phyloP scores from a whole-genome alignment of 78 protist genomes.

The Emiliania huxleyi region DNA sequence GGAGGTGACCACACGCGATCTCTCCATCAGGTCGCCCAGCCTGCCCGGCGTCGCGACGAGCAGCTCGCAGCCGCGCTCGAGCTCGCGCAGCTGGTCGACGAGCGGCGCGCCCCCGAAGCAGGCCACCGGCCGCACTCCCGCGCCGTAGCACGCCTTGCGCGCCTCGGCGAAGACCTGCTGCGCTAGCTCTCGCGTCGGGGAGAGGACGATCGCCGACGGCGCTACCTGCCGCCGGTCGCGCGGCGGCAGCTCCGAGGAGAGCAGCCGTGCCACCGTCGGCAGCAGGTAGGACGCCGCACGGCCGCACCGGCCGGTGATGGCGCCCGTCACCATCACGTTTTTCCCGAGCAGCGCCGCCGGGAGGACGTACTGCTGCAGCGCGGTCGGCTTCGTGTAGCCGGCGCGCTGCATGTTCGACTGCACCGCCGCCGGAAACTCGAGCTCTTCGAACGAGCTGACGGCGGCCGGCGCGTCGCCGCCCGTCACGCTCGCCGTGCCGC shows the following conservation, averaged over 20 bases:
- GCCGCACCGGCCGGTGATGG: conserved; percentile 29
- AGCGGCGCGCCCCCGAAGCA: conserved; percentile 93
- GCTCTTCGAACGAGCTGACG: neutral
- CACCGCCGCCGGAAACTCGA: neutral
- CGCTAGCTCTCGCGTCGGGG: conserved; percentile 34
- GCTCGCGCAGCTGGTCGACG: neutral
- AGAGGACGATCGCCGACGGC: conserved; percentile 94
- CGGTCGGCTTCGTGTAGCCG: conserved; percentile 30
- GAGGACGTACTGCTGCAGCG: conserved; percentile 22
- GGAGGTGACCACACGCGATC: conserved; percentile 77
- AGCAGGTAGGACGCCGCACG: conserved; percentile 40
- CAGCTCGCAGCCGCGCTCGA: conserved; percentile 86
- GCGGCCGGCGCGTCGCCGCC: neutral
- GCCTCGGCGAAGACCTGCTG: neutral
- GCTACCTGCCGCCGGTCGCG: conserved; percentile 83
- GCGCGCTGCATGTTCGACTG: neutral
- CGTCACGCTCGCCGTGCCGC: neutral
- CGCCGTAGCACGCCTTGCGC: conserved; percentile 72
- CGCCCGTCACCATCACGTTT: conserved; percentile 21
- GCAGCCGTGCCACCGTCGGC: conserved; percentile 30
- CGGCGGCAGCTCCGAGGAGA: neutral
- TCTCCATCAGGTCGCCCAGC: conserved; percentile 87
- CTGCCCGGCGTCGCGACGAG: conserved; percentile 98
- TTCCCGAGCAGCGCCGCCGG: neutral
- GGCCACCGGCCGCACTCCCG: conserved; percentile 76